Evolutionary conservation across 2,329 filamentous ascomycete genomes (phyloP).

Genomic region (Colletotrichum musae): DNA sequence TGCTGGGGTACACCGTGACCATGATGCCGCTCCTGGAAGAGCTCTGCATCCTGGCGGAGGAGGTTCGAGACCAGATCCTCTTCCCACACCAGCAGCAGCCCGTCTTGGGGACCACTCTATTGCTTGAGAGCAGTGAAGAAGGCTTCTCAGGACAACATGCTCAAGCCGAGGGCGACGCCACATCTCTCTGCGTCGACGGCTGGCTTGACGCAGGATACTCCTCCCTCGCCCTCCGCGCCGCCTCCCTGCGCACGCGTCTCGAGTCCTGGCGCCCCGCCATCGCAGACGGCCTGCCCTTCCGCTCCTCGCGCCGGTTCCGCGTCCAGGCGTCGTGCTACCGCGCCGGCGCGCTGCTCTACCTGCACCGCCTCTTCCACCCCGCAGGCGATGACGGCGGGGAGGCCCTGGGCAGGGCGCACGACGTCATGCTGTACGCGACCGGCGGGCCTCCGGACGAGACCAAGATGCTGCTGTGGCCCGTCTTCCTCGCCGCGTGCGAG

Average conservation of each 20-base stretch:
- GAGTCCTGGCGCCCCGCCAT: slow-evolving; percentile 46
- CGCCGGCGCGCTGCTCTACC: slow-evolving; percentile 46
- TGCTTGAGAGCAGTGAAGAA: not conserved
- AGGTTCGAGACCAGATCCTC: slow-evolving; percentile 41
- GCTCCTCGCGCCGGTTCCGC: slow-evolving; percentile 46
- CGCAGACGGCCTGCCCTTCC: slow-evolving; percentile 43
- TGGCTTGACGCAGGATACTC: slow-evolving; percentile 10
- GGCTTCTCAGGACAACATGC: not conserved
- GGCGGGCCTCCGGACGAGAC: slow-evolving; percentile 44
- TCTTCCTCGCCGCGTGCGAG: slow-evolving; percentile 49
- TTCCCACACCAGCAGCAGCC: too few relatives aligned
- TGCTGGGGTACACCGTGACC: slow-evolving; percentile 49
- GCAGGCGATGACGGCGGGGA: slow-evolving; percentile 43
- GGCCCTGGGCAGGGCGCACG: slow-evolving; percentile 47
- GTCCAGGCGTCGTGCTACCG: slow-evolving; percentile 48
- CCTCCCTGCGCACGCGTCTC: slow-evolving; percentile 42
- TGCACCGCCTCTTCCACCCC: slow-evolving; percentile 47
- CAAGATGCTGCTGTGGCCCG: slow-evolving; percentile 49
- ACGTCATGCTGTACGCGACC: slow-evolving; percentile 47
- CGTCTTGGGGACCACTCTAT: too few relatives aligned
- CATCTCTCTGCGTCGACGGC: slow-evolving; percentile 6
- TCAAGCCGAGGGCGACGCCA: not conserved
- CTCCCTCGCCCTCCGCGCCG: slow-evolving; percentile 39
- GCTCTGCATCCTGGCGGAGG: slow-evolving; percentile 47
- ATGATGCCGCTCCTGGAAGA: slow-evolving; percentile 50